Evolutionary conservation across 192 early-diverging fungal species (phyloP).

Genomic region (Backusella morwellensis): DNA sequence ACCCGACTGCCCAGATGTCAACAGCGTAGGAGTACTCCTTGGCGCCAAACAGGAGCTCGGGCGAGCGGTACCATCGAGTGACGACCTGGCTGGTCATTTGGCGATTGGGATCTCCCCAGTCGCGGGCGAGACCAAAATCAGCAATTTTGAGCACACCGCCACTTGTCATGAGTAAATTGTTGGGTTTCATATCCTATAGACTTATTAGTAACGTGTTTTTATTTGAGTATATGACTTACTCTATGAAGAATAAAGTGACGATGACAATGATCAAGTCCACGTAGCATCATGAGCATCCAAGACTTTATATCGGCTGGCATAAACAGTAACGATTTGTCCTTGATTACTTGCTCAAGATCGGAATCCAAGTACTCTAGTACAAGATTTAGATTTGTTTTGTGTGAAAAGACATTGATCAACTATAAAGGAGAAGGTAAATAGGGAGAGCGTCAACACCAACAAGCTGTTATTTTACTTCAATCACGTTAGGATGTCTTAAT

Average conservation of each 20-base stretch:
- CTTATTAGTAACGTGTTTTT: too few relatives aligned
- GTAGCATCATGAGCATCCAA: constrained; percentile 96
- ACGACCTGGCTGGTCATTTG: constrained; percentile 94
- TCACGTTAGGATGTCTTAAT: constrained; percentile 88
- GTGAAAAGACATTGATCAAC: constrained; percentile 91
- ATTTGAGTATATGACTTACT: constrained; percentile 29
- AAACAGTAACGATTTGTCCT: constrained; percentile 87
- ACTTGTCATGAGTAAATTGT: constrained; percentile 76
- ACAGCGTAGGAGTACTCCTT: constrained; percentile 84
- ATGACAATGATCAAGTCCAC: constrained; percentile 92
- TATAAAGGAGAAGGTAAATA: constrained; percentile 23
- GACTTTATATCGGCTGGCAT: constrained; percentile 91
- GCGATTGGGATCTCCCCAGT: constrained; percentile 80
- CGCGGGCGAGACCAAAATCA: constrained; percentile 98
- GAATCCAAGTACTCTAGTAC: constrained; percentile 94
- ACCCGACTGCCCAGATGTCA: constrained; percentile 97
- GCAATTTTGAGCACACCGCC: constrained; percentile 95
- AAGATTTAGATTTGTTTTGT: constrained; percentile 88
- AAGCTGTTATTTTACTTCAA: constrained; percentile 55
- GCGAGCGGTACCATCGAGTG: constrained; percentile 95
- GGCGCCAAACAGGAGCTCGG: constrained; percentile 91
- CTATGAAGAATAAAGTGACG: constrained; percentile 87
- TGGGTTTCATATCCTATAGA: constrained; percentile 80
- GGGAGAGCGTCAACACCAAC: neutral
- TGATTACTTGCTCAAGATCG: constrained; percentile 96